Conservation (phyloP, 768 basidiomycete genomes). For the Mycena alexandri region DNA sequence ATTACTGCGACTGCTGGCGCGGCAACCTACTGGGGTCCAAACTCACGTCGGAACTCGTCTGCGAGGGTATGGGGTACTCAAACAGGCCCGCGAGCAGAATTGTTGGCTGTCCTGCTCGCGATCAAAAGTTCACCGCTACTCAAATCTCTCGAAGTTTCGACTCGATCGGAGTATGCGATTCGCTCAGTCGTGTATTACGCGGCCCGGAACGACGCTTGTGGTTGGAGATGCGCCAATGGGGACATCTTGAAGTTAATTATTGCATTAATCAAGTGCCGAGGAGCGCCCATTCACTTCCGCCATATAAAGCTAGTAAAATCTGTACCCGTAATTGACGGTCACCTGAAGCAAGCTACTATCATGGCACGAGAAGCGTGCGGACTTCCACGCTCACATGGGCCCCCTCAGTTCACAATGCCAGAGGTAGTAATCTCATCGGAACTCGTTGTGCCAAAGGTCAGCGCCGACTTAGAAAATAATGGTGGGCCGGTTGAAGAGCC, state of each 20-base stretch:
- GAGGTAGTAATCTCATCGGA: too few species aligned
- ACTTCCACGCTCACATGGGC: neutral
- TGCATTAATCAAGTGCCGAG: neutral
- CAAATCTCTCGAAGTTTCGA: neutral
- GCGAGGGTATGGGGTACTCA: neutral
- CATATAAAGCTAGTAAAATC: too few species aligned
- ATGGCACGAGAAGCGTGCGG: neutral
- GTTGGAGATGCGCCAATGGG: constrained; percentile 4
- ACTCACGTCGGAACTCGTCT: neutral
- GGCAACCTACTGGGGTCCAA: too few species aligned
- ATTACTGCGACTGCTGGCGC: too few species aligned
- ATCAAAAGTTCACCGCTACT: neutral
- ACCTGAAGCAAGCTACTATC: neutral
- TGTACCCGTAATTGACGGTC: too few species aligned
- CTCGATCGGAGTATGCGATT: constrained; percentile 4
- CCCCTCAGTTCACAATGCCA: too few species aligned
- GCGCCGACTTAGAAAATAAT: neutral
- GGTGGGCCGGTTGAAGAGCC: neutral
- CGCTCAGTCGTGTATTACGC: neutral
- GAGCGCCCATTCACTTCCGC: neutral
- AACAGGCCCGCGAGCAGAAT: neutral
- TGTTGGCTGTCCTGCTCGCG: neutral
- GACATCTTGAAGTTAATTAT: neutral
- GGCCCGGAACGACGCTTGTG: neutral
- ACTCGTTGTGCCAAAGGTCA: neutral